phyloP scores from a whole-genome alignment of 2,329 filamentous ascomycete genomes.

The Blastomyces emzantsi region DNA sequence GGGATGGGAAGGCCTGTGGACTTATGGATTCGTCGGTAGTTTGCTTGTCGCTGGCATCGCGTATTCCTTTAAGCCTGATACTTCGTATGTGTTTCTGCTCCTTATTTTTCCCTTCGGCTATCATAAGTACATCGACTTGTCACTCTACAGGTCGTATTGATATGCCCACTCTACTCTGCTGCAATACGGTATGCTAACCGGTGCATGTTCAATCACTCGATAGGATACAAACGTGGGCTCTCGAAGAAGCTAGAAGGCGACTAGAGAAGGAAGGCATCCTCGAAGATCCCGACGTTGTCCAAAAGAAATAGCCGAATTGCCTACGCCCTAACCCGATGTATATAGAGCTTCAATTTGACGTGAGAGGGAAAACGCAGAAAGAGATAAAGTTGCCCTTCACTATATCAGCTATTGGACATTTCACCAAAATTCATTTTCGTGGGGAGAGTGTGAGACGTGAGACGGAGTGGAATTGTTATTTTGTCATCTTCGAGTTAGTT shows the following conservation, averaged over 20 bases:
- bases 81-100: slow-evolving; percentile 65
- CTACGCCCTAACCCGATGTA: slow-evolving; percentile 25
- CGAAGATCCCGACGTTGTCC: slow-evolving; percentile 58
- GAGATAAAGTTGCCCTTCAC: neutral
- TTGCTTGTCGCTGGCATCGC: slow-evolving; percentile 64
- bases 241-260: slow-evolving; percentile 90
- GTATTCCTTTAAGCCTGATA: slow-evolving; percentile 96
- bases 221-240: slow-evolving; percentile 98
- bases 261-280: slow-evolving; percentile 94
- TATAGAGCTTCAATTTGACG: slow-evolving; percentile 24
- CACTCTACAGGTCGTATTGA: neutral
- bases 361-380: neutral
- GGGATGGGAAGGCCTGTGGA: slow-evolving; percentile 86
- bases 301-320: slow-evolving; percentile 43
- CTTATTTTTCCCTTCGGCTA: neutral
- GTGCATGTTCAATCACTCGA: slow-evolving; percentile 15
- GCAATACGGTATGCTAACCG: neutral
- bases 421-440: neutral
- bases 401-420: neutral
- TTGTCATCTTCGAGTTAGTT: neutral
- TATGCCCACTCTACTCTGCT: neutral
- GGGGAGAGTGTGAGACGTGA: slow-evolving; percentile 1
- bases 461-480: slow-evolving; percentile 6
- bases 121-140: neutral
- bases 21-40: slow-evolving; percentile 75